A percentile compares a stretch with the other conserved stretches of the same genome.
These are phyloP conservation scores for Saccharomyces hybrid DNA, from an alignment of 1,139 yeast genomes.

Conservation along the genomic window DNA sequence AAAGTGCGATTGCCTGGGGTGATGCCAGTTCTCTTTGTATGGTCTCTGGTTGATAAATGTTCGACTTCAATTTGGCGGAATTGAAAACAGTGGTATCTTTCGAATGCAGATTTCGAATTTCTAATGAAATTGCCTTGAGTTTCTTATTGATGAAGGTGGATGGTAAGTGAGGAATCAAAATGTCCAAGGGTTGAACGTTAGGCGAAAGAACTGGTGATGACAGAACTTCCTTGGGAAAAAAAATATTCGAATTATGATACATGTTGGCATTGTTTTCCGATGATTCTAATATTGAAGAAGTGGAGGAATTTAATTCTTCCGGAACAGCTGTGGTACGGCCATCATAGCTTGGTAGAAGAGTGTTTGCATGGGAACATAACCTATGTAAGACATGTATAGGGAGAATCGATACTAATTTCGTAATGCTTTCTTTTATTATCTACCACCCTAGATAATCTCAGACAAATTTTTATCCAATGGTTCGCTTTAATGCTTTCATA, in stretches of 20 bases:
- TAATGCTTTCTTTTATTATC: slow-evolving; percentile 71
- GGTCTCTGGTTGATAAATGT: slow-evolving; percentile 51
- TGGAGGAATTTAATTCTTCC: slow-evolving; percentile 8
- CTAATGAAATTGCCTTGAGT: slow-evolving; percentile 10
- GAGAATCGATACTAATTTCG: slow-evolving; percentile 85
- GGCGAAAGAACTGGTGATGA: slow-evolving; percentile 46
- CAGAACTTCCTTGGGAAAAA: slow-evolving; percentile 36
- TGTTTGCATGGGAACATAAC: slow-evolving; percentile 66
- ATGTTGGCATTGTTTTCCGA: slow-evolving; percentile 1
- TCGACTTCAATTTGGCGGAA: slow-evolving; percentile 36
- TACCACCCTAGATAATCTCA: slow-evolving; percentile 63
- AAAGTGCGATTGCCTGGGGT: slow-evolving; percentile 52
- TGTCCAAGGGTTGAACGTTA: slow-evolving; percentile 45
- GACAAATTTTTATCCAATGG: slow-evolving; percentile 92
- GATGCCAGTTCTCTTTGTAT: slow-evolving; percentile 43
- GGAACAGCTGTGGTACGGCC: slow-evolving; percentile 13
- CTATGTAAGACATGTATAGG: slow-evolving; percentile 69
- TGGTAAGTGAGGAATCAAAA: slow-evolving; percentile 7
- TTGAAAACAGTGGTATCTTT: slow-evolving; percentile 14
- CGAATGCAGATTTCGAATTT: slow-evolving; percentile 7
- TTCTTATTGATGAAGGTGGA: slow-evolving; percentile 9
- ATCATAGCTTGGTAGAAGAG: slow-evolving; percentile 41
- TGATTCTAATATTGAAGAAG: slow-evolving; percentile 5
- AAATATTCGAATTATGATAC: slow-evolving; percentile 34
- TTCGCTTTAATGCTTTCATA: slow-evolving; percentile 74